A percentile compares a stretch with the other conserved stretches of the same genome.
Evolutionary conservation across 768 basidiomycete genomes (phyloP).

Genomic region (Solioccasus polychromus): DNA sequence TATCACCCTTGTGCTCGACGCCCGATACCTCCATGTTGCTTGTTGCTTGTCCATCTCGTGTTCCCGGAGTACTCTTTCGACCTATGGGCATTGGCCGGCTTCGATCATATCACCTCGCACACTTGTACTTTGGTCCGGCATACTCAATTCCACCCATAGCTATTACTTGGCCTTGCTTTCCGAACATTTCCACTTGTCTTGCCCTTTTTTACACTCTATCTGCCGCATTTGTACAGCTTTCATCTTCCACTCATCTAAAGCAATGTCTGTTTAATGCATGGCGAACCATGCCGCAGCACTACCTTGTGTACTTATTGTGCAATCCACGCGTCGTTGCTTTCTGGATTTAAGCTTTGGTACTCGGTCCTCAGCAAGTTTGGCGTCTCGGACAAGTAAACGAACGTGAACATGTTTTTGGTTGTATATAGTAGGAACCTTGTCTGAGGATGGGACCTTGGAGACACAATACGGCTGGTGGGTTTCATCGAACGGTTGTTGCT

Average conservation of each 20-base stretch:
- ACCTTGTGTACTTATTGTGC: slow-evolving; percentile 40
- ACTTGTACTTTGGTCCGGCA: slow-evolving; percentile 72
- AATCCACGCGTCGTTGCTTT: slow-evolving; percentile 34
- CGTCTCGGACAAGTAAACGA: no score
- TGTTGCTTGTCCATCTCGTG: slow-evolving; percentile 39
- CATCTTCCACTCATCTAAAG: slow-evolving; percentile 39
- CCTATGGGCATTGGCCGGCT: slow-evolving; percentile 35
- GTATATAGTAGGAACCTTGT: no score
- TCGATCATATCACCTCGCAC: slow-evolving; percentile 53
- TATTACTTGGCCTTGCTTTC: slow-evolving; percentile 37
- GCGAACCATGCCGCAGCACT: slow-evolving; percentile 35
- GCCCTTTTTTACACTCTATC: slow-evolving; percentile 31
- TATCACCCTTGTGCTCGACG: slow-evolving; percentile 33
- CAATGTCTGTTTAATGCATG: slow-evolving; percentile 43
- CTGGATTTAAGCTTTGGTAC: no score
- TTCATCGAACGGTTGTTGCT: no score
- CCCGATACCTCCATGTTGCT: slow-evolving; percentile 32
- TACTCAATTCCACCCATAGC: slow-evolving; percentile 40
- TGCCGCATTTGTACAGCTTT: slow-evolving; percentile 46
- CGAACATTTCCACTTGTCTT: slow-evolving; percentile 28
- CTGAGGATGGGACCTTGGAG: no score
- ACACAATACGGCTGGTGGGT: no score
- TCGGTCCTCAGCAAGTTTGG: no score
- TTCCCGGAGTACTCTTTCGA: slow-evolving; percentile 32
- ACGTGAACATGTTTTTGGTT: no score